Conservation (phyloP, 352 stramenopile genomes). For the Phytophthora vignae region DNA sequence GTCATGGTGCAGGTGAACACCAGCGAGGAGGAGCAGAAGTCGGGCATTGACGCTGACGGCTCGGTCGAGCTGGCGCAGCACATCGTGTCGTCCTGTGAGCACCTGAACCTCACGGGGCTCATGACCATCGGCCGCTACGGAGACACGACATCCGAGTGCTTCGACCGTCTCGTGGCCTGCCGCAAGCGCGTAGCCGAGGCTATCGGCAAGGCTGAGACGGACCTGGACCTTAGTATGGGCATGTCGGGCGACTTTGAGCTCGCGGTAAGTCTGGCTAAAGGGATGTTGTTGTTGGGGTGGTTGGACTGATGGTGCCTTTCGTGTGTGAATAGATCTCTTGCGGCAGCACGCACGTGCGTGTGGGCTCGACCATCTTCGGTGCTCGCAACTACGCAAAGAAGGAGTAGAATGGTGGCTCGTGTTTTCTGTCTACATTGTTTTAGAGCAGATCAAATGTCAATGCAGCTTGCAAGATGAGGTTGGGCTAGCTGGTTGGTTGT, state of each 20-base stretch:
- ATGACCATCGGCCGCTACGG: constrained; percentile 99
- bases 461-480: constrained; percentile 59
- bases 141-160: constrained; percentile 92
- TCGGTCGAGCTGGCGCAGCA: constrained; percentile 83
- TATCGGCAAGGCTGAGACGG: constrained; percentile 63
- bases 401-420: constrained; percentile 47
- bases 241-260: constrained; percentile 99
- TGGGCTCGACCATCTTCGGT: constrained; percentile 99
- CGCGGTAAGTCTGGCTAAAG: constrained; percentile 59
- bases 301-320: constrained; percentile 5
- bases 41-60: constrained; percentile 87
- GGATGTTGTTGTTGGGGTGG: not conserved
- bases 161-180: constrained; percentile 88
- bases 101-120: constrained; percentile 95
- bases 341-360: constrained; percentile 96
- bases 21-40: constrained; percentile 98
- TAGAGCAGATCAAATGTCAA: constrained; percentile 72
- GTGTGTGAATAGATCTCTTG: constrained; percentile 83
- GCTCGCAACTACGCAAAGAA: constrained; percentile 90
- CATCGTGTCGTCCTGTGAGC: constrained; percentile 90
- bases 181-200: constrained; percentile 74
- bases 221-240: constrained; percentile 98
- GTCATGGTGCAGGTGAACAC: constrained; percentile 99
- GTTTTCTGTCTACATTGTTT: no score
- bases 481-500: not conserved